Evolutionary conservation across 331 rosid species (phyloP).

Genomic region (Cydonia oblonga): DNA sequence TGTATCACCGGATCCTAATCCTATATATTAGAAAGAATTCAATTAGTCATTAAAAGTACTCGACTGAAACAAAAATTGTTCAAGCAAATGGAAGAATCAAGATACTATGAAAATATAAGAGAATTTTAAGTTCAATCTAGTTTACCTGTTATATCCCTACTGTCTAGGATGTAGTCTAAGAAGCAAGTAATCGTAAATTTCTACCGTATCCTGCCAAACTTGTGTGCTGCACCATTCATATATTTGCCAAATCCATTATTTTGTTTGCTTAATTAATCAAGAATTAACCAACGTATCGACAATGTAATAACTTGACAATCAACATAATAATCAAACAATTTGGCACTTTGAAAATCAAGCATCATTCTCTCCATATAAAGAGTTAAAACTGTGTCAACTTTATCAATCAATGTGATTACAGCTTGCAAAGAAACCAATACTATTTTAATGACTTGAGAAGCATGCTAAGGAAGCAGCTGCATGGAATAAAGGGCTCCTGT

Average conservation of each 20-base stretch:
- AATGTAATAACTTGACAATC: neutral
- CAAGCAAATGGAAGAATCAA: too few relatives aligned
- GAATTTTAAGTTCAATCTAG: too few relatives aligned
- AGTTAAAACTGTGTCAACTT: neutral
- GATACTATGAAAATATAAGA: too few relatives aligned
- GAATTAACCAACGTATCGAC: neutral
- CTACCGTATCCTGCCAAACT: neutral
- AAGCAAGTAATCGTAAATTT: neutral
- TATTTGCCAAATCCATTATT: neutral
- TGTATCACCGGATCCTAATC: too few relatives aligned
- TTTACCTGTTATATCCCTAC: too few relatives aligned
- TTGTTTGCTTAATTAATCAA: neutral
- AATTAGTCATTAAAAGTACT: neutral
- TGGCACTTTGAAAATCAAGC: neutral
- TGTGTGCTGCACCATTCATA: neutral
- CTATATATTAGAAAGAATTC: neutral
- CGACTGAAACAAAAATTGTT: too few relatives aligned
- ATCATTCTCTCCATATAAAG: constrained; percentile 1
- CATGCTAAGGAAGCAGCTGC: neutral
- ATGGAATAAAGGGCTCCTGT: constrained; percentile 21
- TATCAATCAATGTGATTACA: constrained; percentile 22
- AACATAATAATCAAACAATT: neutral
- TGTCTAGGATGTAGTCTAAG: neutral
- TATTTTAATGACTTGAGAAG: neutral
- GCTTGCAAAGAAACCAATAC: constrained; percentile 18